These are phyloP conservation scores for Zygosaccharomyces sapae DNA, from an alignment of 1,139 yeast species.

Conservation along the genomic window DNA sequence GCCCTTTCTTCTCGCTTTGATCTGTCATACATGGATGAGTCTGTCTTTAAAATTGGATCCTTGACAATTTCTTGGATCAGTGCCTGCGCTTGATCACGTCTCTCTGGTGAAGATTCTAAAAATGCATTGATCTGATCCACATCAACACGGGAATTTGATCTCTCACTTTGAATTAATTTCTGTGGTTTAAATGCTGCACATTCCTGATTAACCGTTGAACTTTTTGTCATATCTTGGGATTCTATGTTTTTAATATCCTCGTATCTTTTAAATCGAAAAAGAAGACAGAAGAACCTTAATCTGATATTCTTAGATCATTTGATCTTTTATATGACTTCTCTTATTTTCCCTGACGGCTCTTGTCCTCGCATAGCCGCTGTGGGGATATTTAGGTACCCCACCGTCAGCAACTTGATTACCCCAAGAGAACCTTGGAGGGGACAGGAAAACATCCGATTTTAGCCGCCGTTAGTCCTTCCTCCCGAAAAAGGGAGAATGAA, in stretches of 20 bases:
- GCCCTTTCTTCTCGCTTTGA: slow-evolving; percentile 49
- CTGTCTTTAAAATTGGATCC: slow-evolving; percentile 52
- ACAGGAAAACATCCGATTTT: no score
- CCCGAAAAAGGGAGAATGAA: no score
- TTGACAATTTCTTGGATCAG: slow-evolving; percentile 47
- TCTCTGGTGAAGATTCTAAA: slow-evolving; percentile 51
- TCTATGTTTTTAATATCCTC: neutral
- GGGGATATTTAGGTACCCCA: no score
- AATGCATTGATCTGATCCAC: slow-evolving; percentile 49
- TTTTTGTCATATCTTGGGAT: slow-evolving; percentile 27
- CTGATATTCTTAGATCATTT: no score
- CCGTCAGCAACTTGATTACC: no score
- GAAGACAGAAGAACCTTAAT: neutral
- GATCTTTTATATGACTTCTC: neutral
- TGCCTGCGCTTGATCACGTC: slow-evolving; percentile 47
- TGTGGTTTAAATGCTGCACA: slow-evolving; percentile 30
- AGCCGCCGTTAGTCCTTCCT: no score
- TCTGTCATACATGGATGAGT: slow-evolving; percentile 50
- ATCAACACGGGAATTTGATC: slow-evolving; percentile 45
- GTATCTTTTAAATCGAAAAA: neutral
- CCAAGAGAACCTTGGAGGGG: no score
- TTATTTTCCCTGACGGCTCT: no score
- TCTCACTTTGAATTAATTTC: slow-evolving; percentile 44
- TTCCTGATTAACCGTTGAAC: slow-evolving; percentile 21
- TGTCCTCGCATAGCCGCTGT: no score